Evolutionary conservation across 441 rosid genomes (phyloP).

Genomic region (Pelargonium citronellum): DNA sequence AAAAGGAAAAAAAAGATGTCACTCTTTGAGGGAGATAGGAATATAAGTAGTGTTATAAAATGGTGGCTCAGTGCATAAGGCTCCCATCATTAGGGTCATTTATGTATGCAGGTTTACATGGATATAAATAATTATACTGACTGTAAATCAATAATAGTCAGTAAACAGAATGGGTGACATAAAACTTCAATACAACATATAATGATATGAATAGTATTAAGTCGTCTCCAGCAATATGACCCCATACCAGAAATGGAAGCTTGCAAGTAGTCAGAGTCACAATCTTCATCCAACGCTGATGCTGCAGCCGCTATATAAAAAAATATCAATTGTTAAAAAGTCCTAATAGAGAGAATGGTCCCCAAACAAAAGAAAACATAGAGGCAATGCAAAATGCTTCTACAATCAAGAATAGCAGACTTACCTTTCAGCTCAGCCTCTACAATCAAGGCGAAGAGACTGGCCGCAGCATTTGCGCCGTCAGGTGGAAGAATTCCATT

Average conservation of each 20-base stretch:
- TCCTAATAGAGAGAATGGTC: conserved; percentile 16
- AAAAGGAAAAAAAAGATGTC: too few relatives aligned
- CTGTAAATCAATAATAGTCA: background rate
- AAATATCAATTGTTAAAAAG: conserved; percentile 22
- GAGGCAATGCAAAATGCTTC: conserved; percentile 21
- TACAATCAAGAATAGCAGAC: background rate
- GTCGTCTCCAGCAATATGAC: background rate
- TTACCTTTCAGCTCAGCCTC: conserved; percentile 84
- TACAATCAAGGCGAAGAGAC: conserved; percentile 64
- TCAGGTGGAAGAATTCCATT: conserved; percentile 66
- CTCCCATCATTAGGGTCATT: background rate
- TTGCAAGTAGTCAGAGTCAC: conserved; percentile 56
- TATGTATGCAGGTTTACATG: background rate
- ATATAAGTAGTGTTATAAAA: background rate
- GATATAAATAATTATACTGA: background rate
- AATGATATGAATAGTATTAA: background rate
- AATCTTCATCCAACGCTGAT: conserved; percentile 59
- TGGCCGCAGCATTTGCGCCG: conserved; percentile 75
- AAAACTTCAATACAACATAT: background rate
- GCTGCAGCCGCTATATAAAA: conserved; percentile 65
- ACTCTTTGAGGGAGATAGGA: background rate
- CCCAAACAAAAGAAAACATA: conserved; percentile 14
- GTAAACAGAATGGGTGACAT: background rate
- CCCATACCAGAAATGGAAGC: conserved; percentile 82
- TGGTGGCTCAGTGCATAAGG: too few relatives aligned